Conservation (phyloP, 2,329 filamentous ascomycete genomes). For the Alternaria sp. region DNA sequence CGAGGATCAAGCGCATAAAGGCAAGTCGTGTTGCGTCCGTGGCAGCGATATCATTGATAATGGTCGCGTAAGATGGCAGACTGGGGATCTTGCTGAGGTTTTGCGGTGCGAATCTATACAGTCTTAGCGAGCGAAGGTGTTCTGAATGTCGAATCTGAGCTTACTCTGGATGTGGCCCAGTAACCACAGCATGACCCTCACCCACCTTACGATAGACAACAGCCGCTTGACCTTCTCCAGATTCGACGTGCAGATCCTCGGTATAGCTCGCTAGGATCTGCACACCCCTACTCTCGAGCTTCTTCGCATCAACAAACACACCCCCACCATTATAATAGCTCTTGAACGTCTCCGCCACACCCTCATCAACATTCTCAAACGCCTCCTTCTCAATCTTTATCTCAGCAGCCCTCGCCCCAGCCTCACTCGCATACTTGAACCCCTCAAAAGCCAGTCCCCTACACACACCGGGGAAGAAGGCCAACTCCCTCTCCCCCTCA, state of each 20-base stretch:
- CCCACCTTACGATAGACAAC: slow-evolving; percentile 85
- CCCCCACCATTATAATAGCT: slow-evolving; percentile 96
- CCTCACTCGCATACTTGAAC: slow-evolving; percentile 90
- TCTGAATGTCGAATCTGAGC: slow-evolving; percentile 33
- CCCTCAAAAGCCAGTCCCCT: slow-evolving; percentile 87
- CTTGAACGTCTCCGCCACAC: slow-evolving; percentile 68
- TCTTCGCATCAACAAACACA: slow-evolving; percentile 82
- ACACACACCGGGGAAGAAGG: slow-evolving; percentile 86
- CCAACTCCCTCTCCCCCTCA: slow-evolving; percentile 82
- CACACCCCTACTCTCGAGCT: slow-evolving; percentile 69
- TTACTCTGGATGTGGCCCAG: slow-evolving; percentile 92
- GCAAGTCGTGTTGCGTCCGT: slow-evolving; percentile 74
- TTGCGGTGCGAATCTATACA: slow-evolving; percentile 76
- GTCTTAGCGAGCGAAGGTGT: slow-evolving; percentile 7
- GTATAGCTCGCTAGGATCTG: slow-evolving; percentile 84
- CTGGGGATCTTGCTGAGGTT: slow-evolving; percentile 76
- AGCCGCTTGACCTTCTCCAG: slow-evolving; percentile 76
- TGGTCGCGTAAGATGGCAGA: slow-evolving; percentile 72
- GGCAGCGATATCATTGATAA: slow-evolving; percentile 72
- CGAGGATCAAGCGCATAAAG: slow-evolving; percentile 82
- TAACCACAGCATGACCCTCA: slow-evolving; percentile 79
- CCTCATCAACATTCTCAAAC: slow-evolving; percentile 59
- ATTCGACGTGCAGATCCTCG: slow-evolving; percentile 77
- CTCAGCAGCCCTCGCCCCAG: slow-evolving; percentile 76
- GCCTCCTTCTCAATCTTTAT: slow-evolving; percentile 69